phyloP scores from a whole-genome alignment of 257 asterid genomes.

The Verbena officinalis region DNA sequence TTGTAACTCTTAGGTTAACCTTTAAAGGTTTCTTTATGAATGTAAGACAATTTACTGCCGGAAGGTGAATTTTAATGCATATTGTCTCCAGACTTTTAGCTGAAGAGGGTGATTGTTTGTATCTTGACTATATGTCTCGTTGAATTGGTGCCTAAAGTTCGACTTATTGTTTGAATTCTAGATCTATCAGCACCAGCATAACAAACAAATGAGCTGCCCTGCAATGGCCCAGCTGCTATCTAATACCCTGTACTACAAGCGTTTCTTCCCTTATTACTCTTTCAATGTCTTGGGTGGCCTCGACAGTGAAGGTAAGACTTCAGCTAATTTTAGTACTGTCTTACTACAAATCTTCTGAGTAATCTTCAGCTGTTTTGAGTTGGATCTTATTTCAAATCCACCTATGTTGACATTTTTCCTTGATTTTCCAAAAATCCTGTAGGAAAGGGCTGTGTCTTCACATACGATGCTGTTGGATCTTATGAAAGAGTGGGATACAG shows the following conservation, averaged over 20 bases:
- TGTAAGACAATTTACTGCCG: not conserved
- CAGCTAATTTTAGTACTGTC: conserved; percentile 1
- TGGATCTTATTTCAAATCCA: not conserved
- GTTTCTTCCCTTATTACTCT: conserved; percentile 89
- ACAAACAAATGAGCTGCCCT: conserved; percentile 98
- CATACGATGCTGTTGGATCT: conserved; percentile 80
- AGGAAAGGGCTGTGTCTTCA: conserved; percentile 84
- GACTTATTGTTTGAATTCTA: conserved; percentile 29
- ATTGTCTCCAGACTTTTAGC: not conserved
- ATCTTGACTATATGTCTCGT: not conserved
- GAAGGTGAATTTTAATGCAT: conserved; percentile 3
- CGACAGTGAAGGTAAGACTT: conserved; percentile 75
- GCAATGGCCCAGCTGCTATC: conserved; percentile 96
- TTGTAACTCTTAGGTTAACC: not conserved
- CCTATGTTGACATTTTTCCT: conserved; percentile 16
- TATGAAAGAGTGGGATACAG: conserved; percentile 97
- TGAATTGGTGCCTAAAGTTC: conserved; percentile 5
- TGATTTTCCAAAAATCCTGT: conserved; percentile 8
- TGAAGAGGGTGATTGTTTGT: conserved; percentile 11
- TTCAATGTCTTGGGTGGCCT: conserved; percentile 96
- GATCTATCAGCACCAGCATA: conserved; percentile 93
- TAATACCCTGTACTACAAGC: conserved; percentile 84
- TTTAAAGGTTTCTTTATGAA: not conserved
- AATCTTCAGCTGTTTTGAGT: not conserved
- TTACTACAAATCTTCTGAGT: not conserved